These are phyloP conservation scores for Betula pendula DNA, from an alignment of 306 rosid species.

Conservation along the genomic window DNA sequence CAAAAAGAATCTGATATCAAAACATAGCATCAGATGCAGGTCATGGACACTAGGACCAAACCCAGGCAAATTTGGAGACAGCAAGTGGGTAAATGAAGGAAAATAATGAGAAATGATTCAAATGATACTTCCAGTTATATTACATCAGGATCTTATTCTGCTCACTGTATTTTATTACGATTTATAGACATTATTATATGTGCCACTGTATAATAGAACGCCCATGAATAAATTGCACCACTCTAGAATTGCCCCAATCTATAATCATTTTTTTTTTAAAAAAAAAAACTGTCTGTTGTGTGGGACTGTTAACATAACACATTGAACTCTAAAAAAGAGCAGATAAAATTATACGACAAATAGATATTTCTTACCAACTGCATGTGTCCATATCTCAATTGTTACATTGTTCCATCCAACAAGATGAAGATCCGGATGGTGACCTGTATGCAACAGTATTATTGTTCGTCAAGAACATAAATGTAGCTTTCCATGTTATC, in stretches of 20 bases:
- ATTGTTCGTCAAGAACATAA: not conserved
- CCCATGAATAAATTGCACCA: not conserved
- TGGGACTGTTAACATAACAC: not conserved
- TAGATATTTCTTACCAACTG: conserved; percentile 55
- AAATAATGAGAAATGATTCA: not conserved
- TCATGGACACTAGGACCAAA: conserved; percentile 3
- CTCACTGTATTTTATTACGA: not conserved
- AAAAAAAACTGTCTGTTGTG: not conserved
- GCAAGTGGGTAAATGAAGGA: not conserved
- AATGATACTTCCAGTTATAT: not conserved
- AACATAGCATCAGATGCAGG: not conserved
- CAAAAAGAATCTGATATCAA: not conserved
- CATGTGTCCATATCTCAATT: conserved; percentile 84
- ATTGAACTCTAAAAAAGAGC: no score
- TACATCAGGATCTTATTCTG: not conserved
- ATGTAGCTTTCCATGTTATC: not conserved
- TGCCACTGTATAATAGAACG: not conserved
- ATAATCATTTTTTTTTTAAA: no score
- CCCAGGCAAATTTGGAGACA: not conserved
- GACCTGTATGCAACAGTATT: conserved; percentile 45
- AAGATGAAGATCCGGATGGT: conserved; percentile 97
- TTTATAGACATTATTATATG: not conserved
- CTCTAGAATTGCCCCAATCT: no score
- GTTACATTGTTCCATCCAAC: conserved; percentile 85
- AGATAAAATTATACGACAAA: not conserved